Evolutionary conservation across 805 yeast species (phyloP).

Genomic region (Wickerhamomyces queroliae): DNA sequence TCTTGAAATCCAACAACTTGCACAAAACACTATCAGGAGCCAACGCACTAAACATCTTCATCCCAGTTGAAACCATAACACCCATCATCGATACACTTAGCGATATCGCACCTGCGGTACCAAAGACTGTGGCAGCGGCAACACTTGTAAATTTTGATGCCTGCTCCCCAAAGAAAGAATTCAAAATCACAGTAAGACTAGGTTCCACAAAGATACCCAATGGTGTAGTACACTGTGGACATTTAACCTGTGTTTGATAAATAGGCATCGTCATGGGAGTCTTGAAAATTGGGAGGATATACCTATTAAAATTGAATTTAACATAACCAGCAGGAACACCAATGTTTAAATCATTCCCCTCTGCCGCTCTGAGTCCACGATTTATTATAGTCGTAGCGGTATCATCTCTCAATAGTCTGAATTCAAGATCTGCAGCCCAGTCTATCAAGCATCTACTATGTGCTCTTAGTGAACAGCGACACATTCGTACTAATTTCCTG

Average conservation of each 20-base stretch:
- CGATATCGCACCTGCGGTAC: constrained; percentile 19
- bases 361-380: not conserved
- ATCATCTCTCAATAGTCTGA: constrained; percentile 12
- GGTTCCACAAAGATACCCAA: constrained; percentile 21
- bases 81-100: constrained; percentile 16
- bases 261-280: too few species aligned
- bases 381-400: not conserved
- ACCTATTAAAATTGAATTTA: not conserved
- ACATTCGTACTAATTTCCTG: constrained; percentile 29
- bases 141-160: constrained; percentile 4
- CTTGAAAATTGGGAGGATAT: too few species aligned
- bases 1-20: constrained; percentile 22
- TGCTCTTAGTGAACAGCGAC: constrained; percentile 30
- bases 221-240: constrained; percentile 33
- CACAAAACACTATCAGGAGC: constrained; percentile 28
- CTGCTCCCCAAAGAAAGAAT: constrained; percentile 14
- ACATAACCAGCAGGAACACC: not conserved
- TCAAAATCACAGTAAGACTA: constrained; percentile 6
- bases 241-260: constrained; percentile 17
- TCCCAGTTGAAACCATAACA: constrained; percentile 22
- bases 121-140: constrained; percentile 7
- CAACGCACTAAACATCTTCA: constrained; percentile 19
- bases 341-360: not conserved
- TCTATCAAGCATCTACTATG: constrained; percentile 31
- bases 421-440: constrained; percentile 28